Evolutionary conservation across 2,329 filamentous ascomycete genomes (phyloP).

Genomic region (Microcyclosporella mali): DNA sequence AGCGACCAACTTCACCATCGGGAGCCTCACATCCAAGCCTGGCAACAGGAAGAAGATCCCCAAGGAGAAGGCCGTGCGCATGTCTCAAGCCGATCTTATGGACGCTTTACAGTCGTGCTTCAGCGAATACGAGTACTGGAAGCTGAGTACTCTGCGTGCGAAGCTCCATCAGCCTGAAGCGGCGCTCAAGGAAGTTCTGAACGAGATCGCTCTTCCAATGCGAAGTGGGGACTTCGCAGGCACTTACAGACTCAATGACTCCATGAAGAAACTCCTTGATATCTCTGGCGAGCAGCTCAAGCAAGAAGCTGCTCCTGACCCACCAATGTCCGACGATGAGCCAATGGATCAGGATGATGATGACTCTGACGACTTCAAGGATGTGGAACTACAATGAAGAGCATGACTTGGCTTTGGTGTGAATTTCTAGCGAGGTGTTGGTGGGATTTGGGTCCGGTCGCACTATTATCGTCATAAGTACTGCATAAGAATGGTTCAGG

Average conservation of each 20-base stretch:
- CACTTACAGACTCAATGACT: constrained; percentile 72
- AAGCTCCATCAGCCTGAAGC: constrained; percentile 79
- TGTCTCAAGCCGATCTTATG: constrained; percentile 80
- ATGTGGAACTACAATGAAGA: background rate
- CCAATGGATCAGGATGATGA: constrained; percentile 46
- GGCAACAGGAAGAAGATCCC: constrained; percentile 40
- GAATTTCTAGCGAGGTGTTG: background rate
- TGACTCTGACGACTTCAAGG: constrained; percentile 48
- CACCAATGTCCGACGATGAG: constrained; percentile 36
- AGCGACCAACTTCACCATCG: constrained; percentile 29
- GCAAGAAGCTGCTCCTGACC: constrained; percentile 40
- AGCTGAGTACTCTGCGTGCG: constrained; percentile 77
- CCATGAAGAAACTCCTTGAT: constrained; percentile 54
- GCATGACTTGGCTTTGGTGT: background rate
- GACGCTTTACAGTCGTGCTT: constrained; percentile 81
- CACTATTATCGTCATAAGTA: too few species aligned
- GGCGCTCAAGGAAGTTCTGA: constrained; percentile 80
- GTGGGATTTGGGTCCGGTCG: background rate
- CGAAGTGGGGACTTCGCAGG: constrained; percentile 80
- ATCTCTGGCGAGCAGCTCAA: constrained; percentile 45
- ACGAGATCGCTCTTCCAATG: constrained; percentile 74
- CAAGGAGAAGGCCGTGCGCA: constrained; percentile 78
- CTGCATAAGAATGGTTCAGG: too few species aligned
- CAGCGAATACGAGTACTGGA: constrained; percentile 83
- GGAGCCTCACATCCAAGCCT: constrained; percentile 26